phyloP scores from a whole-genome alignment of 2,329 filamentous ascomycete genomes.

The Hypoxylon sp. region DNA sequence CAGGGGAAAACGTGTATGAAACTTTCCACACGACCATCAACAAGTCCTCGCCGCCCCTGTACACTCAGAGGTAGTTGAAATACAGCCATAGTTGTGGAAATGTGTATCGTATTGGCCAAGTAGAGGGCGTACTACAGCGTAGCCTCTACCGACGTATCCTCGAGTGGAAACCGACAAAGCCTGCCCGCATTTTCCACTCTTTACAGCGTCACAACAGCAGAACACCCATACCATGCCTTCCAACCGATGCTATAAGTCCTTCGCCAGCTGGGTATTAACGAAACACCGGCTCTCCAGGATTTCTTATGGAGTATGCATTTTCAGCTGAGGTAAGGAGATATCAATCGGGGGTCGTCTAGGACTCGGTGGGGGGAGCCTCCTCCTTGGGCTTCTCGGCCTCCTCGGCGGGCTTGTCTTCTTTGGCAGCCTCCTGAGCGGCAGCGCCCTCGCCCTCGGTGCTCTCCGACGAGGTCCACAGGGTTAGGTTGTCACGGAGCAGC shows the following conservation, averaged over 20 bases:
- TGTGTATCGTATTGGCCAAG: conserved; percentile 50
- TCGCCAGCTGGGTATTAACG: conserved; percentile 53
- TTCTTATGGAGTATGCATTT: conserved; percentile 49
- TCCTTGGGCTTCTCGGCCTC: conserved; percentile 70
- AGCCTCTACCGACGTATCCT: conserved; percentile 50
- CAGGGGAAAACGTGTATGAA: conserved; percentile 50
- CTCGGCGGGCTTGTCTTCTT: conserved; percentile 71
- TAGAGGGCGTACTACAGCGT: conserved; percentile 49
- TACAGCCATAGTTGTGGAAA: conserved; percentile 48
- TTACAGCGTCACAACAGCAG: conserved; percentile 49
- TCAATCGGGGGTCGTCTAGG: conserved; percentile 62
- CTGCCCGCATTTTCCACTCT: conserved; percentile 54
- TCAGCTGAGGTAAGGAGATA: conserved; percentile 59
- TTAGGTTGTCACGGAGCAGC: conserved; percentile 97
- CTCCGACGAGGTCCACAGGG: conserved; percentile 97
- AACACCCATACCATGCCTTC: conserved; percentile 53
- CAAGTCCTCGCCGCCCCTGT: conserved; percentile 48
- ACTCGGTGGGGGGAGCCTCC: conserved; percentile 66
- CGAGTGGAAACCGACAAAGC: conserved; percentile 49
- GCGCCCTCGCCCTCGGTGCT: conserved; percentile 81
- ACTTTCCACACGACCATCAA: conserved; percentile 50
- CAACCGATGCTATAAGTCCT: conserved; percentile 53
- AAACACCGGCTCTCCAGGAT: conserved; percentile 48
- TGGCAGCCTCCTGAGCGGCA: conserved; percentile 67
- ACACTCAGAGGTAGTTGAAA: conserved; percentile 47